These are phyloP conservation scores for Penicillium glabrum DNA, from an alignment of 2,329 filamentous ascomycete genomes.

Conservation along the genomic window DNA sequence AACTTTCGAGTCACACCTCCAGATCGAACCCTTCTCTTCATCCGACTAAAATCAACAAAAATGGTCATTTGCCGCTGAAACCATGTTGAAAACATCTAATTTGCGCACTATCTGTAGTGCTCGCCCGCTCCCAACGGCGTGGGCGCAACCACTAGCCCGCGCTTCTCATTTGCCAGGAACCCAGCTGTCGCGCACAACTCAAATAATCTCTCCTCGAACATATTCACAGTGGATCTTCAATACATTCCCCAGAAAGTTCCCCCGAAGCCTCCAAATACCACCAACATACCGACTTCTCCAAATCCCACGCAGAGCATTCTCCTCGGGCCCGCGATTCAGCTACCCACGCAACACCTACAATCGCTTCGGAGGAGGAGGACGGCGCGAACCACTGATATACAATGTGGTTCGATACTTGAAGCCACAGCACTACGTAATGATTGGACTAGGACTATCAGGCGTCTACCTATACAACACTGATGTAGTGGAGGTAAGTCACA, in stretches of 20 bases:
- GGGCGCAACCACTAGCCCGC: neutral
- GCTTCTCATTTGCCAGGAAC: neutral
- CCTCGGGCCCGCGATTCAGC: slow-evolving; percentile 1
- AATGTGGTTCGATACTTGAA: slow-evolving; percentile 20
- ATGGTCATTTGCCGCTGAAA: neutral
- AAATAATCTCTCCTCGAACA: neutral
- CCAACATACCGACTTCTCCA: neutral
- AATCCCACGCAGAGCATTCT: slow-evolving; percentile 7
- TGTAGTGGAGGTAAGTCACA: slow-evolving; percentile 47
- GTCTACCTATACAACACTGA: slow-evolving; percentile 60
- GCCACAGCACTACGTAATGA: slow-evolving; percentile 30
- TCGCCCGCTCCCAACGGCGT: neutral
- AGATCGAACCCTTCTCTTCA: neutral
- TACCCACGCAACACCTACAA: slow-evolving; percentile 19
- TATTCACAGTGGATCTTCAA: too few species aligned
- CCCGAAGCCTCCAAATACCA: too few species aligned
- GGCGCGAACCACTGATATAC: slow-evolving; percentile 11
- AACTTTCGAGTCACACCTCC: neutral
- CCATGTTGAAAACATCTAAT: neutral
- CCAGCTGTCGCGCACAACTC: neutral
- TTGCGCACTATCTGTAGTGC: neutral
- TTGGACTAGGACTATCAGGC: slow-evolving; percentile 44
- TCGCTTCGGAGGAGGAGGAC: slow-evolving; percentile 11
- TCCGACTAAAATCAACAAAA: neutral
- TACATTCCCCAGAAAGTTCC: too few species aligned